phyloP scores from a whole-genome alignment of 805 yeast genomes.

The Tetrapisispora taiwanensis region DNA sequence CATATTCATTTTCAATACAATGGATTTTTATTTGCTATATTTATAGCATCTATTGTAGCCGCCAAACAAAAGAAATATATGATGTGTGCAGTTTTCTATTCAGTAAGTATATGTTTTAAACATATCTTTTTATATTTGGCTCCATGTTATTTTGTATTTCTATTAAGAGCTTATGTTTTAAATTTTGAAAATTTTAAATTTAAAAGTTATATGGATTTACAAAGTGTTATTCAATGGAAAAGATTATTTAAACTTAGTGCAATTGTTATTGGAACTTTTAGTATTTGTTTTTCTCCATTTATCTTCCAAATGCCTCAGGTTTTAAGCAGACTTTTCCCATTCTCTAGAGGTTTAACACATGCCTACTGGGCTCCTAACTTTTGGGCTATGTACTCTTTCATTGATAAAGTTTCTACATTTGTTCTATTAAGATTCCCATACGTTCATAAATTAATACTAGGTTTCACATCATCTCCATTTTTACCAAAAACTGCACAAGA shows the following conservation, averaged over 20 bases:
- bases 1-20: slow-evolving; percentile 97
- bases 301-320: slow-evolving; percentile 55
- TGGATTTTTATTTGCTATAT: slow-evolving; percentile 81
- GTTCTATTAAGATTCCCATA: slow-evolving; percentile 31
- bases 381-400: slow-evolving; percentile 88
- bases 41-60: slow-evolving; percentile 61
- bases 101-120: slow-evolving; percentile 78
- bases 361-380: slow-evolving; percentile 99
- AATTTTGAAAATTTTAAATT: slow-evolving; percentile 30
- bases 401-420: slow-evolving; percentile 59
- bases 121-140: slow-evolving; percentile 90
- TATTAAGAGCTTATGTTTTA: slow-evolving; percentile 63
- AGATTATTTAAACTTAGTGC: slow-evolving; percentile 53
- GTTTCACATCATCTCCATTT: slow-evolving; percentile 27
- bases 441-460: slow-evolving; percentile 34
- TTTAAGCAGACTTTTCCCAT: slow-evolving; percentile 71
- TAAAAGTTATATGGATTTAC: slow-evolving; percentile 26
- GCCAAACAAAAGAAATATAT: slow-evolving; percentile 52
- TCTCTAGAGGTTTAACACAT: slow-evolving; percentile 89
- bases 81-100: slow-evolving; percentile 57
- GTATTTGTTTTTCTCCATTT: slow-evolving; percentile 73
- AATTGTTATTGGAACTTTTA: slow-evolving; percentile 52
- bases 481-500: slow-evolving; percentile 24
- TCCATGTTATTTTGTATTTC: slow-evolving; percentile 80
- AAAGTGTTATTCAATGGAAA: slow-evolving; percentile 39